phyloP scores from a whole-genome alignment of 257 asterid species.

The Jaltomata sinuosa region DNA sequence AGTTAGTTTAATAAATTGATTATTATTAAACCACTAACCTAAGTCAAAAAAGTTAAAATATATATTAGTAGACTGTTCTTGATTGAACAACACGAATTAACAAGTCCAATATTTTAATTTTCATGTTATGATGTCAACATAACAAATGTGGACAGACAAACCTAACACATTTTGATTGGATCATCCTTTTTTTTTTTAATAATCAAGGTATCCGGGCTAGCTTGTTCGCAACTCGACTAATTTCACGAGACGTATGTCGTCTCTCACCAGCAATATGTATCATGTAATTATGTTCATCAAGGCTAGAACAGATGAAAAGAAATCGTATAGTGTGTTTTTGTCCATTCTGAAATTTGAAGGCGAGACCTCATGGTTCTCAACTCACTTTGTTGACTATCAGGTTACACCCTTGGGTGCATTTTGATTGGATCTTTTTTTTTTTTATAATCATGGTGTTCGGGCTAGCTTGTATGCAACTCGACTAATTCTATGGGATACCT shows the following conservation, averaged over 20 bases:
- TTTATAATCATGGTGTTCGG: too few relatives aligned
- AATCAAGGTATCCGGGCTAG: neutral
- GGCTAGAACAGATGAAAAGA: too few relatives aligned
- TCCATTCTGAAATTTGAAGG: fast-evolving
- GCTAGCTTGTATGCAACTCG: too few relatives aligned
- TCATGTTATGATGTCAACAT: neutral
- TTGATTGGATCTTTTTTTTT: neutral
- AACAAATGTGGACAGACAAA: neutral
- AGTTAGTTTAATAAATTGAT: neutral
- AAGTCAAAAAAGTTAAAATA: neutral
- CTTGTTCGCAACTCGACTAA: too few relatives aligned
- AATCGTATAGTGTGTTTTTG: neutral
- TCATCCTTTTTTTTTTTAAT: neutral
- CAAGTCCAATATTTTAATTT: neutral
- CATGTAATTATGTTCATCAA: too few relatives aligned
- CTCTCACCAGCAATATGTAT: too few relatives aligned
- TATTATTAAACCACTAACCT: neutral
- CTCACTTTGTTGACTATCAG: neutral
- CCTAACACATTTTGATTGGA: neutral
- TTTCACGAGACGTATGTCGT: too few relatives aligned
- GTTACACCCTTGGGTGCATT: neutral
- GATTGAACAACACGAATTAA: neutral
- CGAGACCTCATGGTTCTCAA: neutral
- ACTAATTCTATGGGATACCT: too few relatives aligned
- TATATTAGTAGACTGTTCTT: neutral